Evolutionary conservation across 225 moss, liverwort and hornwort genomes (phyloP).

Genomic region (Sphagnum tenellum): DNA sequence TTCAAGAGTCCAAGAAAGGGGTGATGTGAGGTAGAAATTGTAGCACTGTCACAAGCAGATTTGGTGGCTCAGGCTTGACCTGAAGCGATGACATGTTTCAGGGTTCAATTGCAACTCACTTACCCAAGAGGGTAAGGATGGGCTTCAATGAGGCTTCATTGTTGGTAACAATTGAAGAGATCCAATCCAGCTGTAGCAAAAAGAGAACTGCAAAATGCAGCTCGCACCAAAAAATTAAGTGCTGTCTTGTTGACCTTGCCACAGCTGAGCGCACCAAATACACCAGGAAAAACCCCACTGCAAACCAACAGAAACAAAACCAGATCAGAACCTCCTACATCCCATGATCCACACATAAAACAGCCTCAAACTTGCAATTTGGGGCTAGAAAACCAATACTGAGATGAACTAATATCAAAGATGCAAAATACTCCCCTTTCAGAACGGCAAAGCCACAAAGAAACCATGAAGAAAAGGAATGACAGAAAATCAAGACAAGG

Average conservation of each 20-base stretch:
- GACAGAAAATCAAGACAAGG: no score
- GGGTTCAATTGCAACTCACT: background rate
- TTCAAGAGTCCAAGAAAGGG: no score
- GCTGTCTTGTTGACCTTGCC: constrained; percentile 57
- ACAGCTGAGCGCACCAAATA: constrained; percentile 70
- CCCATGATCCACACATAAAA: no score
- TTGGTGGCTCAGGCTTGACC: background rate
- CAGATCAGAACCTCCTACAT: no score
- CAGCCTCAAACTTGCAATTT: no score
- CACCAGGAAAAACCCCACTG: constrained; percentile 83
- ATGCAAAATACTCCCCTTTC: no score
- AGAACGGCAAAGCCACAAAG: no score
- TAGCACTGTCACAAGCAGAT: no score
- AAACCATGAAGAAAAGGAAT: no score
- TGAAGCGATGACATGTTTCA: background rate
- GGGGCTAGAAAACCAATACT: no score
- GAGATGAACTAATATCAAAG: no score
- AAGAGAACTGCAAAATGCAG: constrained; percentile 86
- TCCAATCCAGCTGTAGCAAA: constrained; percentile 74
- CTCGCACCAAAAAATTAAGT: constrained; percentile 84
- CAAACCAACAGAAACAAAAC: constrained; percentile 6
- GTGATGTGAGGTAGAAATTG: no score
- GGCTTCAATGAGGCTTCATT: constrained; percentile 53
- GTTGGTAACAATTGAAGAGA: constrained; percentile 49
- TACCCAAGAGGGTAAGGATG: constrained; percentile 70